Evolutionary conservation across 306 rosid species (phyloP).

Genomic region (Citrullus mucosospermus): DNA sequence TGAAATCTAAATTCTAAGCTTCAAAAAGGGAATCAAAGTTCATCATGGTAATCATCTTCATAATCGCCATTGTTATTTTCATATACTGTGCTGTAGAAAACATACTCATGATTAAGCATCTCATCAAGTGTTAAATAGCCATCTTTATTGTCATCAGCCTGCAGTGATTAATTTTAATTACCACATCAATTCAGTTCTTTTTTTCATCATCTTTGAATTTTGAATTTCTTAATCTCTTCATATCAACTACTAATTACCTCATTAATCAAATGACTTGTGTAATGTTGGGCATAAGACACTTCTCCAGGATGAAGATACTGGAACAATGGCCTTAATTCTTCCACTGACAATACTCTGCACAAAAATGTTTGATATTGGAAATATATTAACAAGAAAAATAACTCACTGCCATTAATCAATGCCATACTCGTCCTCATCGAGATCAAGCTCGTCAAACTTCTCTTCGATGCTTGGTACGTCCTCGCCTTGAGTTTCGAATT

Average conservation of each 20-base stretch:
- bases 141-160: constrained; percentile 70
- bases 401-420: background rate
- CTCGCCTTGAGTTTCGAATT: constrained; percentile 33
- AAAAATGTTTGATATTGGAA: background rate
- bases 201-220: no score
- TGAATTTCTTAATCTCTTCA: background rate
- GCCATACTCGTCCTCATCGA: constrained; percentile 44
- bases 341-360: constrained; percentile 38
- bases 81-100: constrained; percentile 32
- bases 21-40: constrained; percentile 9
- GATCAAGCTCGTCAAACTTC: constrained; percentile 50
- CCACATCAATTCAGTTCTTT: background rate
- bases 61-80: background rate
- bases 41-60: constrained; percentile 22
- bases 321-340: constrained; percentile 49
- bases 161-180: background rate
- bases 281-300: constrained; percentile 45
- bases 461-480: constrained; percentile 21
- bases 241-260: constrained; percentile 27
- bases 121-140: constrained; percentile 39
- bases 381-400: background rate
- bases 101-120: constrained; percentile 49
- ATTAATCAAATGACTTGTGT: constrained; percentile 35
- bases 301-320: constrained; percentile 66
- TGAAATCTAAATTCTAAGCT: background rate